Evolutionary conservation across 805 yeast species (phyloP).

Genomic region (Candida parachauliodes): DNA sequence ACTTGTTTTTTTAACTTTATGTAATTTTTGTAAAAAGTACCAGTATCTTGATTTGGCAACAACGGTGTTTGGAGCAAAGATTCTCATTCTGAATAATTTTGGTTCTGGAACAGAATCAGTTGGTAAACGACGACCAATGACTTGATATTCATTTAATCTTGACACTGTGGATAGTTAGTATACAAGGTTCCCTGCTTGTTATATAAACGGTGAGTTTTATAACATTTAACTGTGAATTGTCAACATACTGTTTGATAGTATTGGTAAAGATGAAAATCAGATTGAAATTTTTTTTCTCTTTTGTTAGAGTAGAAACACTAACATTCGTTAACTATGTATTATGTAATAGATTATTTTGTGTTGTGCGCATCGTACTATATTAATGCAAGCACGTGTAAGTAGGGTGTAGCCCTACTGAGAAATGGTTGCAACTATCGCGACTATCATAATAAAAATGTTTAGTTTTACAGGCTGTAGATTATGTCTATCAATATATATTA

Average conservation of each 20-base stretch:
- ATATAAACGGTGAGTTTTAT: no score
- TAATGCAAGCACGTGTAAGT: not conserved
- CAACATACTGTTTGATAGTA: constrained; percentile 7
- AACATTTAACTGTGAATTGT: no score
- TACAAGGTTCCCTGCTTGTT: no score
- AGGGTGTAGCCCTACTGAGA: constrained; percentile 2
- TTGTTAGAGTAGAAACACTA: not conserved
- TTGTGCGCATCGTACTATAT: no score
- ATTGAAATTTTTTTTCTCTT: constrained; percentile 1
- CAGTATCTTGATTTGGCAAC: constrained; percentile 99
- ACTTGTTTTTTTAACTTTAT: constrained; percentile 99
- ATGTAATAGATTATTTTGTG: no score
- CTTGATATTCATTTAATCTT: constrained; percentile 98
- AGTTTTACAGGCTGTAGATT: no score
- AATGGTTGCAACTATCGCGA: no score
- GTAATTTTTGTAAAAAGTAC: constrained; percentile 99
- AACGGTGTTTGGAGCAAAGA: constrained; percentile 97
- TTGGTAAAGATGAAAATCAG: constrained; percentile 4
- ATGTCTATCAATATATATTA: constrained; percentile 40
- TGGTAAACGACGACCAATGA: constrained; percentile 99
- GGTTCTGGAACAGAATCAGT: constrained; percentile 99
- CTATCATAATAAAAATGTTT: no score
- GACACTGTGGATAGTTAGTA: constrained; percentile 68
- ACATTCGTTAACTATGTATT: not conserved
- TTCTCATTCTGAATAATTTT: constrained; percentile 99